Conservation (phyloP, 1,284 basidiomycete species). For the Boletus sp. region DNA sequence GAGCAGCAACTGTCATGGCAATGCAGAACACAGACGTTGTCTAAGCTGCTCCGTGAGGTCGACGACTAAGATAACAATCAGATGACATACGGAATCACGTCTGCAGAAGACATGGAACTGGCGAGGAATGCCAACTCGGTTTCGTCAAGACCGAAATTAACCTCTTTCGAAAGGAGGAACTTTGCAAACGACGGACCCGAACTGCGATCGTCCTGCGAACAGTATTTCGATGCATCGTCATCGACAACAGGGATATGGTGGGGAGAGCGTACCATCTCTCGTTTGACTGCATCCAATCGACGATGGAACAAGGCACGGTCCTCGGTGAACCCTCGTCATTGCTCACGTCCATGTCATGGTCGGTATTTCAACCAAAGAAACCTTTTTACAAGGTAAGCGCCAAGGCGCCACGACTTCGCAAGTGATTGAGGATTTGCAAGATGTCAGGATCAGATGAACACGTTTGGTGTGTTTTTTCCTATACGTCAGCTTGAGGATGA, state of each 20-base stretch:
- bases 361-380: slow-evolving; percentile 13
- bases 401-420: background rate
- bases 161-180: slow-evolving; percentile 6
- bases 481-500: slow-evolving; percentile 12
- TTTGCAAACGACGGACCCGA: slow-evolving; percentile 14
- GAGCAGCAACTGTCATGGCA: slow-evolving; percentile 6
- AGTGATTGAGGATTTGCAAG: background rate
- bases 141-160: slow-evolving; percentile 10
- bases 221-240: background rate
- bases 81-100: slow-evolving; percentile 5
- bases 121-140: slow-evolving; percentile 18
- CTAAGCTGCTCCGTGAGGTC: background rate
- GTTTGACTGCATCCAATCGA: slow-evolving; percentile 7
- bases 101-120: slow-evolving; percentile 6
- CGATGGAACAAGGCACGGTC: slow-evolving; percentile 1
- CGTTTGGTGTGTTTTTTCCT: slow-evolving; percentile 4
- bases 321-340: slow-evolving; percentile 7
- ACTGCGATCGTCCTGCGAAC: slow-evolving; percentile 6
- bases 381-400: slow-evolving; percentile 12
- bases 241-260: slow-evolving; percentile 1
- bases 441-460: slow-evolving; percentile 9
- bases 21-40: slow-evolving; percentile 1
- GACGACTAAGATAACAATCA: too few species aligned
- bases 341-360: slow-evolving; percentile 12
- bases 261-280: too few species aligned